Evolutionary conservation across 2,329 filamentous ascomycete species (phyloP).

Genomic region (Colletotrichum sp.): DNA sequence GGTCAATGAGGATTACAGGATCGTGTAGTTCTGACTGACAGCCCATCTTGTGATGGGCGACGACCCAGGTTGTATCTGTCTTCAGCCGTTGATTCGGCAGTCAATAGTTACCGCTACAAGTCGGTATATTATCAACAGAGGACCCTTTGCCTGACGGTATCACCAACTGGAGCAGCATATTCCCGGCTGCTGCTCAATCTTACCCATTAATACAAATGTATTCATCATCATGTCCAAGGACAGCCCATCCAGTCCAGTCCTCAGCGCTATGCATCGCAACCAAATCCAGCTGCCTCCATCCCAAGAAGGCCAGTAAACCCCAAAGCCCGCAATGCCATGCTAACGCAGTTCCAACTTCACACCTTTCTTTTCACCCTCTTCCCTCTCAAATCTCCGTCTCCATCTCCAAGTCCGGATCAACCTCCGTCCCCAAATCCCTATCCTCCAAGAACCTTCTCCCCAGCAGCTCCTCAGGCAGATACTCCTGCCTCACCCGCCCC

Average conservation of each 20-base stretch:
- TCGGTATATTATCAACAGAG: too few species aligned
- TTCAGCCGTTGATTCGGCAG: too few species aligned
- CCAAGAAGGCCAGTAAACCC: not conserved
- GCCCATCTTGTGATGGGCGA: too few species aligned
- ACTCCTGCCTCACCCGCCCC: conserved; percentile 84
- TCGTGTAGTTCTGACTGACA: too few species aligned
- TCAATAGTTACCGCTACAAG: too few species aligned
- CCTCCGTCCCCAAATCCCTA: conserved; percentile 75
- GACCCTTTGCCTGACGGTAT: too few species aligned
- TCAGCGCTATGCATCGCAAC: not conserved
- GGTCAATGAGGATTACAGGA: too few species aligned
- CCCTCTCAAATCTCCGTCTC: conserved; percentile 20
- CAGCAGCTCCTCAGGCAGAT: conserved; percentile 78
- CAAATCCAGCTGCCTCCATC: not conserved
- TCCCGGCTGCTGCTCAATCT: too few species aligned
- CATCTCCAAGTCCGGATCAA: conserved; percentile 72
- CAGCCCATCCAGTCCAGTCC: not conserved
- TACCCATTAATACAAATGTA: not conserved
- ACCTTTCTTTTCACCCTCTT: fast-evolving
- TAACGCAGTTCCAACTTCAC: not conserved
- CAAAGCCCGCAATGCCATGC: not conserved
- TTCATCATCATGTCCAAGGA: not conserved
- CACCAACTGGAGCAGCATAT: too few species aligned
- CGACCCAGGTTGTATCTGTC: too few species aligned
- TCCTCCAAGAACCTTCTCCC: conserved; percentile 81